Evolutionary conservation across 805 yeast species (phyloP), one percentile per base, ranked within the genome.

Genomic region (Grigorovia transvaalensis): DNA sequence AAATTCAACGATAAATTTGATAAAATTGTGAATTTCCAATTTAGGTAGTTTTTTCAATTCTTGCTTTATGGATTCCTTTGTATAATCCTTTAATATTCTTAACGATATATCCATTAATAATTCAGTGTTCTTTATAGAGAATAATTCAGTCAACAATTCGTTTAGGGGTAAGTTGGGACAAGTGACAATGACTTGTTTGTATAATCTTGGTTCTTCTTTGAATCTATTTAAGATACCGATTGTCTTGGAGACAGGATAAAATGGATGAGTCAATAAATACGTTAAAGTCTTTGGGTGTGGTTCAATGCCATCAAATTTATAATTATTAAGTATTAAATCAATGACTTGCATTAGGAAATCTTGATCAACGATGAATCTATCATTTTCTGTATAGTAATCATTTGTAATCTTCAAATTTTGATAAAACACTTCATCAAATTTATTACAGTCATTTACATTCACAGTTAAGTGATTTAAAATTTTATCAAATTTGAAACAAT

Each of bases 191-290:
- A 95, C 91, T 65, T 86, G 96, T 68, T 88, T 80, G 65, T 84
- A 75, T 52, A 89, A 73, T 54, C 85, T 77, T 41, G 88, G 82
- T 53, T 77, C 73, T 11, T 76, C 68, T 46, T 75, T 74, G 29
- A 88, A 70, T 43, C 69, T 71, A 15, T 72, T 62, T 45, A 91
- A 68, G 46, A 90, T 65, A 1, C 81, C 81, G 4, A 70, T 67
- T 9, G 87, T 73, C 54, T 74, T 77, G 18, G 74, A 69, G 15
- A 72, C 66, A 9, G 97, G 96, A 68, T 84, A 89, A 18, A 88
- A 70, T 17, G 96, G 96, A 70, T 91, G 96, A 2, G 96, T 85
- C 55, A 91, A 73, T 38, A 90, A 73, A 62, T 87, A 90, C 1
- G 84, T 77, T 47, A 88, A 67, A 2, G 88, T 73, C 69, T 59